A percentile compares a stretch with the other conserved stretches of the same genome.
phyloP scores from a whole-genome alignment of 208 protist species.

The Leishmania mexicana region DNA sequence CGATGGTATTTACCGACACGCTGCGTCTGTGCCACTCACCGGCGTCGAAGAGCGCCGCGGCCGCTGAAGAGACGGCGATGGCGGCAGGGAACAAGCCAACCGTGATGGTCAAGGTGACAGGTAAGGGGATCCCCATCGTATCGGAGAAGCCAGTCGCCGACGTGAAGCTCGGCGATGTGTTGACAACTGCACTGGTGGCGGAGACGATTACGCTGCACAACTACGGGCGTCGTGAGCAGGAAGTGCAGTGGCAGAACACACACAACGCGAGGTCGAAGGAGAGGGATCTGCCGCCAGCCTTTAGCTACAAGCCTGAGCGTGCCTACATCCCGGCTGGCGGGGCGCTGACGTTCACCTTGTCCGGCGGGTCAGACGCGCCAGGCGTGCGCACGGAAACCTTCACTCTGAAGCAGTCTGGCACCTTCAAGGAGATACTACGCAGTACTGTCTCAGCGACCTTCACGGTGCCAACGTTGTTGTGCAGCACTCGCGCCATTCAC shows the following conservation, averaged over 20 bases:
- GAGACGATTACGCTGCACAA: slow-evolving; percentile 85
- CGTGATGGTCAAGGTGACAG: slow-evolving; percentile 75
- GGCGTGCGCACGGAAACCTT: slow-evolving; percentile 82
- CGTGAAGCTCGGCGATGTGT: slow-evolving; percentile 91
- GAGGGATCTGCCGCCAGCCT: slow-evolving; percentile 67
- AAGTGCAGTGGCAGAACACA: slow-evolving; percentile 89
- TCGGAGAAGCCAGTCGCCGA: slow-evolving; percentile 32
- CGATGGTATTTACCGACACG: slow-evolving; percentile 80
- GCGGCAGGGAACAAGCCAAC: slow-evolving; percentile 8
- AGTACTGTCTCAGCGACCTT: slow-evolving; percentile 83
- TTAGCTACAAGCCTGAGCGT: slow-evolving; percentile 81
- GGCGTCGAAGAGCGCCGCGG: background rate
- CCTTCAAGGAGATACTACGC: slow-evolving; percentile 81
- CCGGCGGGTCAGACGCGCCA: slow-evolving; percentile 45
- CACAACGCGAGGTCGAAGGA: slow-evolving; percentile 72
- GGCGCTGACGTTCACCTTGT: slow-evolving; percentile 63
- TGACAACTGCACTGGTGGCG: slow-evolving; percentile 73
- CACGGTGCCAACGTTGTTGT: slow-evolving; percentile 79
- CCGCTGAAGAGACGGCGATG: slow-evolving; percentile 26
- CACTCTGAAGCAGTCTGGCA: slow-evolving; percentile 78
- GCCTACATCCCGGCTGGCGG: slow-evolving; percentile 64
- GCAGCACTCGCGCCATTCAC: slow-evolving; percentile 67
- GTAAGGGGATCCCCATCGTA: slow-evolving; percentile 93
- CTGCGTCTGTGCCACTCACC: slow-evolving; percentile 49
- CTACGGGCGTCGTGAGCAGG: slow-evolving; percentile 84